phyloP scores from a whole-genome alignment of 2,329 filamentous ascomycete genomes.

The Daldinia sp. region DNA sequence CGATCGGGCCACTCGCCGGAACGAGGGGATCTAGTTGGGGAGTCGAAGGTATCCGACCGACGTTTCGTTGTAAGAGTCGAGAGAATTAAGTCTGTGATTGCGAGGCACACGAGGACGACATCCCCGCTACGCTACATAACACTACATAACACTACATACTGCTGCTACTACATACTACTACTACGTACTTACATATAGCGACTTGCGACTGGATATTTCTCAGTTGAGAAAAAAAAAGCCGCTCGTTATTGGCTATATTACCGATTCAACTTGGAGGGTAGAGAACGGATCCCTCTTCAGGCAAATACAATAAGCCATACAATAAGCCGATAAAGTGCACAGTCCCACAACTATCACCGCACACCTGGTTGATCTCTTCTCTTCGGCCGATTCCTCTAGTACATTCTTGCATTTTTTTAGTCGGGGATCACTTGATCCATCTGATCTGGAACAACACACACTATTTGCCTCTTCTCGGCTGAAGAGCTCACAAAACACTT shows the following conservation, averaged over 20 bases:
- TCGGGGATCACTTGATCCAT: conserved; percentile 30
- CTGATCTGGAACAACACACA: conserved; percentile 25
- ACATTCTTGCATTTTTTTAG: conserved; percentile 16
- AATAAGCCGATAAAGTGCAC: conserved; percentile 26
- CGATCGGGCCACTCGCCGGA: conserved; percentile 13
- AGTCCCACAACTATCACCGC: conserved; percentile 13
- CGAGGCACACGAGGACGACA: conserved; percentile 9
- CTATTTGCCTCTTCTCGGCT: conserved; percentile 32
- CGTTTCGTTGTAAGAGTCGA: conserved; percentile 23
- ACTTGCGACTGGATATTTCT: conserved; percentile 17
- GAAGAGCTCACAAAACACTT: conserved; percentile 25
- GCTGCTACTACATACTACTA: neutral
- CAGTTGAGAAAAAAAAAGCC: conserved; percentile 12
- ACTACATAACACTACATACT: conserved; percentile 1
- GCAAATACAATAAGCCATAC: conserved; percentile 33
- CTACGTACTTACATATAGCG: neutral
- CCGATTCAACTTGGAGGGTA: conserved; percentile 27
- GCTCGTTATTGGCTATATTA: conserved; percentile 31
- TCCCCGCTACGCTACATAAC: conserved; percentile 1
- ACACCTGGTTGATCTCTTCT: conserved; percentile 14
- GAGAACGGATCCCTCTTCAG: conserved; percentile 28
- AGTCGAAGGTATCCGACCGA: conserved; percentile 21
- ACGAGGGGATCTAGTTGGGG: conserved; percentile 11
- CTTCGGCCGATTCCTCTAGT: conserved; percentile 11
- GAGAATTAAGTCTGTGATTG: conserved; percentile 13